Evolutionary conservation across 2,329 filamentous ascomycete species (phyloP).

Genomic region (Periconia macrospinosa): DNA sequence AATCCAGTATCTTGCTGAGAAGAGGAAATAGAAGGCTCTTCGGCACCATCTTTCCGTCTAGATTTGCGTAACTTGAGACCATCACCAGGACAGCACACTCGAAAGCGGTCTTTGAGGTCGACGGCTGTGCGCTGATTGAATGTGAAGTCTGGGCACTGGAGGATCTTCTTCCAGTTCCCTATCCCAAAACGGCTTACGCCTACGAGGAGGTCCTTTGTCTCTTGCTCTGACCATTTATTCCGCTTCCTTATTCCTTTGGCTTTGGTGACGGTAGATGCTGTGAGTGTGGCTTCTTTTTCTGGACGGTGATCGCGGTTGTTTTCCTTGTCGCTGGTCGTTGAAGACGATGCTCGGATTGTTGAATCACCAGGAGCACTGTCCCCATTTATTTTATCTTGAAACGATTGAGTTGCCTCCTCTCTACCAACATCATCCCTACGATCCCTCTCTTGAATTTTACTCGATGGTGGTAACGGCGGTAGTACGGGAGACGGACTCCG

Average conservation of each 20-base stretch:
- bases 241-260: slow-evolving; percentile 53
- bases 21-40: not conserved
- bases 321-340: slow-evolving; percentile 6
- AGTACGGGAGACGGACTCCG: slow-evolving; percentile 5
- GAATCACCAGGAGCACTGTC: not conserved
- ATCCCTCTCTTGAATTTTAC: slow-evolving; percentile 12
- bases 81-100: slow-evolving; percentile 55
- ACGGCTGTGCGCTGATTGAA: slow-evolving; percentile 63
- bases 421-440: not conserved
- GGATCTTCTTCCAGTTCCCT: slow-evolving; percentile 66
- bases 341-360: not conserved
- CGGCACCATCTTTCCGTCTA: slow-evolving; percentile 45
- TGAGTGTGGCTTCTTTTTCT: not conserved
- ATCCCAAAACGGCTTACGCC: slow-evolving; percentile 65
- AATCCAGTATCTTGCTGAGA: too few species aligned
- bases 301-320: not conserved
- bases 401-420: not conserved
- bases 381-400: not conserved
- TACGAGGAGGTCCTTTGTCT: slow-evolving; percentile 60
- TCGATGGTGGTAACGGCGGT: slow-evolving; percentile 2
- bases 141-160: slow-evolving; percentile 57
- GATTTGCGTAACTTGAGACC: slow-evolving; percentile 25
- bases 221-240: slow-evolving; percentile 65
- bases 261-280: slow-evolving; percentile 9
- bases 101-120: slow-evolving; percentile 65